Conservation (phyloP, 768 basidiomycete genomes). For the Tulasnella sp. region DNA sequence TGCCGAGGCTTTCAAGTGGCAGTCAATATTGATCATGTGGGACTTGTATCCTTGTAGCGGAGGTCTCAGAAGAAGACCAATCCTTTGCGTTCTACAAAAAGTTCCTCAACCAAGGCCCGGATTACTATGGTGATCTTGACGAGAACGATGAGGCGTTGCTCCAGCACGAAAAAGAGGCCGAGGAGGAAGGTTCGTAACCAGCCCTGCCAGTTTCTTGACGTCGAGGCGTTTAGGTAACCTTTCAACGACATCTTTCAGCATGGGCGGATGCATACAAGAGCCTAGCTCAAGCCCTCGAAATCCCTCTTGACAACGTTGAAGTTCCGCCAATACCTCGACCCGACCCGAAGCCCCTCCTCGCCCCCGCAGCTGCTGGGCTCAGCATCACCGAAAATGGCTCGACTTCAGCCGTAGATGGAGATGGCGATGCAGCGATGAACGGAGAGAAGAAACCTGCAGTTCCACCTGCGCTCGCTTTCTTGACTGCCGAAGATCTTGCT, state of each 20-base stretch:
- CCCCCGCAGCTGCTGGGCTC: slow-evolving; percentile 32
- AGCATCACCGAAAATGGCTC: slow-evolving; percentile 46
- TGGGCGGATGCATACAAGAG: slow-evolving; percentile 61
- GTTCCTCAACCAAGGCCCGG: slow-evolving; percentile 80
- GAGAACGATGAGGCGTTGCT: slow-evolving; percentile 69
- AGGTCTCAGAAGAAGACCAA: slow-evolving; percentile 85
- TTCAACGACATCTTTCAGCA: slow-evolving; percentile 42
- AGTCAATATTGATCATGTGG: neutral
- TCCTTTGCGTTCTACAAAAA: slow-evolving; percentile 75
- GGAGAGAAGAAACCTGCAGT: slow-evolving; percentile 34
- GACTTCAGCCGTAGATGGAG: slow-evolving; percentile 44
- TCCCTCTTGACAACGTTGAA: slow-evolving; percentile 49
- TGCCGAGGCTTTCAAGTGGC: neutral
- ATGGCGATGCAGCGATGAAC: slow-evolving; percentile 43
- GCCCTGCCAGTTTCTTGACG: neutral
- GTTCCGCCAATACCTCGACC: slow-evolving; percentile 49
- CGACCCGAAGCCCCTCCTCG: slow-evolving; percentile 33
- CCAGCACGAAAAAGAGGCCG: slow-evolving; percentile 64
- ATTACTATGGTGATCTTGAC: slow-evolving; percentile 89
- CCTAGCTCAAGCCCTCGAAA: slow-evolving; percentile 52
- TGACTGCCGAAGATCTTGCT: slow-evolving; percentile 66
- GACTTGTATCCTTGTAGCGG: slow-evolving; percentile 38
- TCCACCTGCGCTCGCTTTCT: slow-evolving; percentile 53
- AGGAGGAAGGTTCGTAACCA: slow-evolving; percentile 61
- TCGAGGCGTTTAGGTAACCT: neutral